Conservation (phyloP, 768 basidiomycete genomes). For the Boletus huronensis region DNA sequence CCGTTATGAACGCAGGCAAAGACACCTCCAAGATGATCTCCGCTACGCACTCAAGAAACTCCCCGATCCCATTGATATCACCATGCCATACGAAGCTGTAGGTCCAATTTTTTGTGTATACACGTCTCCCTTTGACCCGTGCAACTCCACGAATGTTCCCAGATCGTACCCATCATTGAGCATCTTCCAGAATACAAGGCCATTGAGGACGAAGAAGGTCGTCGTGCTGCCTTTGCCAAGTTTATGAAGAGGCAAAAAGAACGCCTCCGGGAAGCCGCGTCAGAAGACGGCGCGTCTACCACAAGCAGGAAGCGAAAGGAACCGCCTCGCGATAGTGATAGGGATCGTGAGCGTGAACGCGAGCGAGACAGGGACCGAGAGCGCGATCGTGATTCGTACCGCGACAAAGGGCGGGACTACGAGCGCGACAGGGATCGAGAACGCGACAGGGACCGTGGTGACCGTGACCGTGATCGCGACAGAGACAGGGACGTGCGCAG, state of each 20-base stretch:
- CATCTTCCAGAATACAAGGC: constrained; percentile 84
- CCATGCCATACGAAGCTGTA: constrained; percentile 76
- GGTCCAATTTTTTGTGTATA: constrained; percentile 21
- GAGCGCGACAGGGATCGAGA: constrained; percentile 42
- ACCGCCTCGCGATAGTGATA: constrained; percentile 49
- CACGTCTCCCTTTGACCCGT: background rate
- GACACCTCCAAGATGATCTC: constrained; percentile 91
- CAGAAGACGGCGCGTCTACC: constrained; percentile 79
- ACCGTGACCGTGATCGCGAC: constrained; percentile 44
- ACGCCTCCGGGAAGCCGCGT: constrained; percentile 69
- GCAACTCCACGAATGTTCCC: background rate
- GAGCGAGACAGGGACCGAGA: constrained; percentile 30
- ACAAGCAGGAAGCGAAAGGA: constrained; percentile 82
- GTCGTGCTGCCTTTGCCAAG: constrained; percentile 80
- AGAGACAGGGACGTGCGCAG: constrained; percentile 40
- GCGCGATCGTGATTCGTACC: constrained; percentile 26
- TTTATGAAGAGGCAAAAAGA: constrained; percentile 93
- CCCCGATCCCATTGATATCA: constrained; percentile 74
- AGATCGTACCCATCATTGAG: constrained; percentile 76
- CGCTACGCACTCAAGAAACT: constrained; percentile 94
- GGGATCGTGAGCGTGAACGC: constrained; percentile 35
- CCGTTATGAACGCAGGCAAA: constrained; percentile 77
- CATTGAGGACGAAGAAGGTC: constrained; percentile 81
- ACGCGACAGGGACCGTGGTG: constrained; percentile 37
- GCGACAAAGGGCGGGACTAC: constrained; percentile 33